Percentiles rank a stretch among this genome's conserved stretches.
phyloP scores from a whole-genome alignment of 805 yeast genomes.

The Deakozyma indianensis region DNA sequence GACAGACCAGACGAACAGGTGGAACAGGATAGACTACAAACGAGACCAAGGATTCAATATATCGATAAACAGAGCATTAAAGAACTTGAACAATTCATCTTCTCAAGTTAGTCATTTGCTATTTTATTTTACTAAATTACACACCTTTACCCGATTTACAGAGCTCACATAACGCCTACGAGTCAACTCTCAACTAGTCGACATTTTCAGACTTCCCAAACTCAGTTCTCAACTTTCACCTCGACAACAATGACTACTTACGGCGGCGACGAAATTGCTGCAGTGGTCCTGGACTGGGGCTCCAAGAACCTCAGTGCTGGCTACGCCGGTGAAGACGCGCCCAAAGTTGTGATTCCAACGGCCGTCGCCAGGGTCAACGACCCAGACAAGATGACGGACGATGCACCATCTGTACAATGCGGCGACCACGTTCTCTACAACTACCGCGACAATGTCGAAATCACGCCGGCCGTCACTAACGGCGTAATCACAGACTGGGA shows the following conservation, averaged over 20 bases:
- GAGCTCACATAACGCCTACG: no score
- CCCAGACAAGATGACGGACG: slow-evolving; percentile 1
- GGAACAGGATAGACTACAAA: no score
- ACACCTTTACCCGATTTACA: no score
- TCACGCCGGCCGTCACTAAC: slow-evolving; percentile 12
- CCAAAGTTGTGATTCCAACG: slow-evolving; percentile 37
- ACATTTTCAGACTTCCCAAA: no score
- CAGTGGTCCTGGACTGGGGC: slow-evolving; percentile 86
- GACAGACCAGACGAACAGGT: no score
- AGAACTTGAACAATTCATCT: no score
- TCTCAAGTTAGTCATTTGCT: no score
- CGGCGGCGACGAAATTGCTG: slow-evolving; percentile 64
- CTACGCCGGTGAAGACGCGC: slow-evolving; percentile 84
- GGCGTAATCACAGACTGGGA: slow-evolving; percentile 56
- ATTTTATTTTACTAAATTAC: no score
- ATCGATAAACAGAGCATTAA: no score
- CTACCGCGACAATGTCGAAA: slow-evolving; percentile 10
- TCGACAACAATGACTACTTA: slow-evolving; percentile 4
- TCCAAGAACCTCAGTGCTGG: slow-evolving; percentile 74
- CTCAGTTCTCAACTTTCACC: no score
- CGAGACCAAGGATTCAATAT: no score
- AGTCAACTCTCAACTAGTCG: no score
- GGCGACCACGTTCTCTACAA: slow-evolving; percentile 8
- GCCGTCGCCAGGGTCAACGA: slow-evolving; percentile 7
- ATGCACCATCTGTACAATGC: not conserved